These are phyloP conservation scores for Yamadazyma diddensiae DNA, from an alignment of 1,139 yeast genomes.

Conservation along the genomic window DNA sequence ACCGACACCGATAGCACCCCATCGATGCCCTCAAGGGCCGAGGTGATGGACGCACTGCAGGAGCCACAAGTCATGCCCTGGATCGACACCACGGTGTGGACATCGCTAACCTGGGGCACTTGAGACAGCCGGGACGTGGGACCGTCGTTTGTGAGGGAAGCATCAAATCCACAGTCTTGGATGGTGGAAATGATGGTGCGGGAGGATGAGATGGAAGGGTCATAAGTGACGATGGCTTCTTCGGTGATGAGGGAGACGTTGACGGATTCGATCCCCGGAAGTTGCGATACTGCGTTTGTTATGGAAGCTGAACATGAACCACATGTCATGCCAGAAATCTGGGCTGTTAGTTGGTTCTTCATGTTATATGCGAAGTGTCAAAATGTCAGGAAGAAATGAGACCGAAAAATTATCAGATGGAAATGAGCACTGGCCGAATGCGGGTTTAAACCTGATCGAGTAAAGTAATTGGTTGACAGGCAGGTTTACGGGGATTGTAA, in stretches of 20 bases:
- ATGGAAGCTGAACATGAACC: conserved; percentile 35
- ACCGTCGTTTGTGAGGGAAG: conserved; percentile 13
- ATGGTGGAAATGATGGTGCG: conserved; percentile 21
- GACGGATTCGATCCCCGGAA: conserved; percentile 24
- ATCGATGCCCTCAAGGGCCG: conserved; percentile 37
- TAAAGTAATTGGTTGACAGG: background rate
- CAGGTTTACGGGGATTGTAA: background rate
- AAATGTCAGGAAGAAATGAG: conserved; percentile 1
- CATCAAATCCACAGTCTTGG: conserved; percentile 43
- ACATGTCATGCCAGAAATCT: conserved; percentile 38
- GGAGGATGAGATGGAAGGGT: conserved; percentile 7
- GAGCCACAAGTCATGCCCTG: conserved; percentile 89
- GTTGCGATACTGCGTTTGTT: conserved; percentile 20
- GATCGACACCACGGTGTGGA: conserved; percentile 20
- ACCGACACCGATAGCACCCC: conserved; percentile 29
- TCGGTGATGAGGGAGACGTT: conserved; percentile 37
- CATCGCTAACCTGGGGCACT: too few species aligned
- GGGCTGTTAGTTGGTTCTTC: conserved; percentile 8
- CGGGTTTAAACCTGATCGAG: conserved; percentile 2
- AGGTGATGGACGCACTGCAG: conserved; percentile 65
- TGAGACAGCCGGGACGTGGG: background rate
- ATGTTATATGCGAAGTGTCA: too few species aligned
- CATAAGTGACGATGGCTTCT: conserved; percentile 28
- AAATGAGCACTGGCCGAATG: conserved; percentile 2
- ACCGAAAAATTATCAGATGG: conserved; percentile 2